A percentile compares a stretch with the other conserved stretches of the same genome.
Conservation (phyloP, 805 yeast genomes). For the Kockiozyma suomiensis region DNA sequence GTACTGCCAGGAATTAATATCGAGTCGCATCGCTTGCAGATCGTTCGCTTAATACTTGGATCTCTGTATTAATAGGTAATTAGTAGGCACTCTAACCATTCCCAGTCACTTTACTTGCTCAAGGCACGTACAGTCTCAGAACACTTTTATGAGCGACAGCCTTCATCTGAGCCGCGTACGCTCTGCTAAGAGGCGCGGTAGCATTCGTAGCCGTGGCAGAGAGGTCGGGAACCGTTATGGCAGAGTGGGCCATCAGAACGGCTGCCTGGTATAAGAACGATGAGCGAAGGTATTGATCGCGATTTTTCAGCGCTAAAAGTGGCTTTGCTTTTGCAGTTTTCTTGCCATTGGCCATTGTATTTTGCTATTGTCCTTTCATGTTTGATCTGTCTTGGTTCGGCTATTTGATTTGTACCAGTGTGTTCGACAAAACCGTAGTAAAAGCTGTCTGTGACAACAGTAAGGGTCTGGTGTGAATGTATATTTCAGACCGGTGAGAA, state of each 20-base stretch:
- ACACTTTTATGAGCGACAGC: slow-evolving; percentile 35
- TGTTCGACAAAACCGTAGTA: no score
- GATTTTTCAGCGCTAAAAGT: slow-evolving; percentile 16
- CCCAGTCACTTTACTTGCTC: no score
- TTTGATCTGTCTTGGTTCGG: no score
- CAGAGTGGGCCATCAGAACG: slow-evolving; percentile 18
- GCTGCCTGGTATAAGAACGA: slow-evolving; percentile 36
- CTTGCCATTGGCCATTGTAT: background rate
- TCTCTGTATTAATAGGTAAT: slow-evolving; percentile 13
- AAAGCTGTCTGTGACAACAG: no score
- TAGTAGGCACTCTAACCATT: background rate
- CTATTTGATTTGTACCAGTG: no score
- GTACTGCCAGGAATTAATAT: slow-evolving; percentile 54
- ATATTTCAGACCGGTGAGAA: background rate
- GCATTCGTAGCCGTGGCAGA: background rate
- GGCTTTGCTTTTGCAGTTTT: slow-evolving; percentile 2
- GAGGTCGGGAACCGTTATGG: background rate
- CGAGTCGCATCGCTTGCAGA: slow-evolving; percentile 67
- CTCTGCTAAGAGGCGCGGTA: slow-evolving; percentile 17
- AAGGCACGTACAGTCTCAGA: slow-evolving; percentile 32
- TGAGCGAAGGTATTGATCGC: slow-evolving; percentile 34
- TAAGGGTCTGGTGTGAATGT: background rate
- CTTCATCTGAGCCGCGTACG: slow-evolving; percentile 29
- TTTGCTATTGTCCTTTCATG: no score
- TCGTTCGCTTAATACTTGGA: slow-evolving; percentile 54